Evolutionary conservation across 106 monocot species (phyloP), one percentile per base, ranked within the genome.

Genomic region (Phalaenopsis equestris): DNA sequence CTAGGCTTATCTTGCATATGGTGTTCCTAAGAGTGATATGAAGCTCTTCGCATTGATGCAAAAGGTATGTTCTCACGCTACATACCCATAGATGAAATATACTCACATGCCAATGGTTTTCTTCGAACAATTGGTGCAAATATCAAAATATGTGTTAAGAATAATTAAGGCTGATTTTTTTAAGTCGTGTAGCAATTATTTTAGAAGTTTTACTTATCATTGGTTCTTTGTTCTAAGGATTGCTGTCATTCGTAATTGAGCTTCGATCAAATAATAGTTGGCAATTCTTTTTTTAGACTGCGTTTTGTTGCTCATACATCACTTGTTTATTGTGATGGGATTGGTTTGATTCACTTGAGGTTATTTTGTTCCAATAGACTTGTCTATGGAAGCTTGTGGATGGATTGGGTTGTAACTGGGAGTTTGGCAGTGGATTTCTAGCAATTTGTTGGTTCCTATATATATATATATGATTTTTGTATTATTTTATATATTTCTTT

Each of bases 1-100:
- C 21, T 81, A 96, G 95, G 90, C 95, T 78, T 96, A 96, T 82
- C 86, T 96, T 77, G 95, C 95, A 58, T 96, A 93, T 89, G 95
- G 95, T 55, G 95, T 96, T 75, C 95, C 95, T 65, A 84, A 79
- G 68, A 92, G 85, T 81, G 92, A 93, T 21, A 85, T 90, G 83
- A 96, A 96, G 82, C 85, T 96, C 61, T 88, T 91, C 77, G 89
- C 93, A 42, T 75, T 96, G 42, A 93, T 93, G 95, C 95, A 93
- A 83, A 96, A 96, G 95, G 95, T 96, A 81, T 82, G 82, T 37
- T 41, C 24, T 19, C 2, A 6, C 8, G 0, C 24, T 67, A 48
- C 21, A 24, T 67, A 38, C 30, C 74, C 38, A 43, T 18, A 42
- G 2, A 74, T 10, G 43, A 5, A 0, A 12, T 18, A 1, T 30